A percentile compares a stretch with the other conserved stretches of the same genome.
phyloP scores from a whole-genome alignment of 2,329 filamentous ascomycete species.

The Rutstroemia sp. region DNA sequence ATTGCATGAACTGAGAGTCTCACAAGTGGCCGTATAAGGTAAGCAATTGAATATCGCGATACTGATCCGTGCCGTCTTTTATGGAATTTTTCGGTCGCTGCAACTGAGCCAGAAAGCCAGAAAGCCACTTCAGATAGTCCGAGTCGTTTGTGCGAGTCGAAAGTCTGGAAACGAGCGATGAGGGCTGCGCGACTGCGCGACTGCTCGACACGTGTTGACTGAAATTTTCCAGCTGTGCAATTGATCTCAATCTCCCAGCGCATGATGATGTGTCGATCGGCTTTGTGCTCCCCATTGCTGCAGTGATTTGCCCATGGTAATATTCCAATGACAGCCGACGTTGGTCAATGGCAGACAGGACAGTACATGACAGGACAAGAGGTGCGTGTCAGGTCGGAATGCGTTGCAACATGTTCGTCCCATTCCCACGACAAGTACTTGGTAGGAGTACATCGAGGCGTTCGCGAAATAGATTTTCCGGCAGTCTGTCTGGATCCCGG shows the following conservation, averaged over 20 bases:
- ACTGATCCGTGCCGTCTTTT: not conserved
- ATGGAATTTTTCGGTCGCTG: not conserved
- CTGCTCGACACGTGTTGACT: slow-evolving; percentile 5
- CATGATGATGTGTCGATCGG: not conserved
- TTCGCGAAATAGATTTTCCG: slow-evolving; percentile 5
- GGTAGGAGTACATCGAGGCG: too few relatives aligned
- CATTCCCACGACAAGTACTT: not conserved
- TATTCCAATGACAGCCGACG: too few relatives aligned
- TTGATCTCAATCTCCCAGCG: not conserved
- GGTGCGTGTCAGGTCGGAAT: not conserved
- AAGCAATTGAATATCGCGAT: not conserved
- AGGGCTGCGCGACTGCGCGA: not conserved
- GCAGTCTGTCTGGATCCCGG: not conserved
- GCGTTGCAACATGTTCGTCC: not conserved
- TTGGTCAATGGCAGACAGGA: not conserved
- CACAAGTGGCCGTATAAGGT: not conserved
- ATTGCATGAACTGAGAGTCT: not conserved
- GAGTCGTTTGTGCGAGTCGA: not conserved
- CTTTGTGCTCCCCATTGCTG: slow-evolving; percentile 1
- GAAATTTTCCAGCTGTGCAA: not conserved
- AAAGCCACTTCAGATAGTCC: slow-evolving; percentile 1
- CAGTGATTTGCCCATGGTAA: not conserved
- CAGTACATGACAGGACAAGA: not conserved
- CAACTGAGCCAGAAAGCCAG: slow-evolving; percentile 3
- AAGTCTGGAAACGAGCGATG: slow-evolving; percentile 9